A percentile compares a stretch with the other conserved stretches of the same genome.
Conservation (phyloP, 257 asterid species). For the Dorcoceras hygrometricum region DNA sequence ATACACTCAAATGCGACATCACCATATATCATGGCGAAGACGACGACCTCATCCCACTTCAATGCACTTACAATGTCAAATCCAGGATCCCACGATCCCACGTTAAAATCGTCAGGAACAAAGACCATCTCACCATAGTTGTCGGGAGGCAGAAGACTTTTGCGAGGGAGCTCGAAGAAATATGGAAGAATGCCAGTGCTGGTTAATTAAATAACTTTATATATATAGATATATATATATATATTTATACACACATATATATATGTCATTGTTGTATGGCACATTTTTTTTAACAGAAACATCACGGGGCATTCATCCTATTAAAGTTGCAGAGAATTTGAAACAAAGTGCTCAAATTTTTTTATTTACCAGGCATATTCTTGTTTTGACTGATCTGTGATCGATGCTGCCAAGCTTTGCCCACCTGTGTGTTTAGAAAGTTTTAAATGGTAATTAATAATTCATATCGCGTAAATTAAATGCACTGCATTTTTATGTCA, state of each 20-base stretch:
- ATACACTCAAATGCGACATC: conserved; percentile 49
- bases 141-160: conserved; percentile 85
- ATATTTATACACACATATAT: too few species aligned
- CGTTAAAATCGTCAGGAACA: conserved; percentile 55
- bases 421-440: too few species aligned
- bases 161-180: conserved; percentile 83
- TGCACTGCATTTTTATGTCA: background rate
- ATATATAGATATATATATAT: too few species aligned
- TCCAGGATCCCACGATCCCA: conserved; percentile 63
- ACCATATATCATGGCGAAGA: conserved; percentile 70
- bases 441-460: too few species aligned
- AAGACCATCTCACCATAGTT: conserved; percentile 88
- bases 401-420: background rate
- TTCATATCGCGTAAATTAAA: background rate
- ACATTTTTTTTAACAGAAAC: background rate
- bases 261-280: background rate
- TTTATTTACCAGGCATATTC: too few species aligned
- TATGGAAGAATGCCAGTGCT: conserved; percentile 68
- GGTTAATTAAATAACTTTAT: too few species aligned
- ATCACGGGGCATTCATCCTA: background rate
- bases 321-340: background rate
- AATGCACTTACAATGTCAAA: conserved; percentile 73
- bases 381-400: too few species aligned
- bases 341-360: background rate
- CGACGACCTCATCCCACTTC: conserved; percentile 80